Conservation (phyloP, 805 yeast species). For the Candida odintsovae region DNA sequence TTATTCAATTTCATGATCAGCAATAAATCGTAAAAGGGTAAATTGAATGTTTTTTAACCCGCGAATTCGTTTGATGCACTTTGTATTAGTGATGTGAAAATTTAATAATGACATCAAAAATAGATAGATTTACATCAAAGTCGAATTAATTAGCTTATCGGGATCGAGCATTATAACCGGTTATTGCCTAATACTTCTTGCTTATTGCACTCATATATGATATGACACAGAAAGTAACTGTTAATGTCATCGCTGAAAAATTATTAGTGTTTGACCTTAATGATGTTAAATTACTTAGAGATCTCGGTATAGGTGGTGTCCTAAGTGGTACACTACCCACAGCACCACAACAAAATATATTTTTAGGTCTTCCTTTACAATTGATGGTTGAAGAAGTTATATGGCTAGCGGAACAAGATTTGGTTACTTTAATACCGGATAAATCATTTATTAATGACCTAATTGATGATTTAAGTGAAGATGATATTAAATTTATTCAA, state of each 20-base stretch:
- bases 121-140: no score
- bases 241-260: conserved; percentile 34
- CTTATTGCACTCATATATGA: no score
- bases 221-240: conserved; percentile 17
- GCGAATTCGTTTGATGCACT: no score
- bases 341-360: conserved; percentile 92
- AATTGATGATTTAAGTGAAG: conserved; percentile 7
- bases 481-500: conserved; percentile 14
- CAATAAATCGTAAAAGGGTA: no score
- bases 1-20: no score
- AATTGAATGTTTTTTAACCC: no score
- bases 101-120: no score
- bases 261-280: conserved; percentile 57
- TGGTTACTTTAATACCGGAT: conserved; percentile 39
- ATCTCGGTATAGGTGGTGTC: conserved; percentile 66
- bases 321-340: conserved; percentile 78
- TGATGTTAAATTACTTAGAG: conserved; percentile 49
- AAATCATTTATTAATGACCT: conserved; percentile 24
- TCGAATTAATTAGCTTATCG: no score
- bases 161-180: no score
- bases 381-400: conserved; percentile 67
- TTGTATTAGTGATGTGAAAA: no score
- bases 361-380: conserved; percentile 77
- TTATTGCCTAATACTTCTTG: no score
- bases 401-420: conserved; percentile 47